A percentile compares a stretch with the other conserved stretches of the same genome.
phyloP scores from a whole-genome alignment of 306 rosid species.

The Cicer pinnatifidum region DNA sequence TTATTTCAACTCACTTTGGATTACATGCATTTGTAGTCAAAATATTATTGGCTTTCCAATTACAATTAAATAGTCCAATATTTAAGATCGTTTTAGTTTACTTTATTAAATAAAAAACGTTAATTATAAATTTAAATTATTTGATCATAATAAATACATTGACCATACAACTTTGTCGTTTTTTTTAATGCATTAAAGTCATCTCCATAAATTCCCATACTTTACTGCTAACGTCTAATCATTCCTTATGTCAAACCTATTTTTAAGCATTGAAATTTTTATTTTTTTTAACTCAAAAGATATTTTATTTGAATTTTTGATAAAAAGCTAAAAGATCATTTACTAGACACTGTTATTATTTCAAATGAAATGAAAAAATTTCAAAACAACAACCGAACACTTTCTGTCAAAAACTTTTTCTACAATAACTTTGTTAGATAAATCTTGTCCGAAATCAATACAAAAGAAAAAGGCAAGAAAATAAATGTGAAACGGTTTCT shows the following conservation, averaged over 20 bases:
- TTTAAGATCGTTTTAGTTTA: too few species aligned
- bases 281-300: not conserved
- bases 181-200: too few species aligned
- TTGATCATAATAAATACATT: too few species aligned
- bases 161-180: too few species aligned
- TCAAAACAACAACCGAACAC: slow-evolving; percentile 30
- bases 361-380: slow-evolving; percentile 27
- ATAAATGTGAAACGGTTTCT: slow-evolving; percentile 47
- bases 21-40: too few species aligned
- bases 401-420: slow-evolving; percentile 29
- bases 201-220: not conserved
- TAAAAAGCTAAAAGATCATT: not conserved
- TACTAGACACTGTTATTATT: not conserved
- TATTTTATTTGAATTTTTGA: too few species aligned
- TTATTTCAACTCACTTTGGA: too few species aligned
- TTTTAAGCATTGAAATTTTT: not conserved
- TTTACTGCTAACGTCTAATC: not conserved
- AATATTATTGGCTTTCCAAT: too few species aligned
- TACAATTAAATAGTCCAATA: too few species aligned
- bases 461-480: slow-evolving; percentile 15
- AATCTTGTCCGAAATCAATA: slow-evolving; percentile 21
- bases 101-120: too few species aligned
- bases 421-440: slow-evolving; percentile 6
- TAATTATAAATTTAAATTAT: too few species aligned
- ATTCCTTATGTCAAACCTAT: not conserved